Percentiles rank a stretch among this genome's conserved stretches.
phyloP scores from a whole-genome alignment of 1,284 basidiomycete species.

The Sphagnurus paluster region DNA sequence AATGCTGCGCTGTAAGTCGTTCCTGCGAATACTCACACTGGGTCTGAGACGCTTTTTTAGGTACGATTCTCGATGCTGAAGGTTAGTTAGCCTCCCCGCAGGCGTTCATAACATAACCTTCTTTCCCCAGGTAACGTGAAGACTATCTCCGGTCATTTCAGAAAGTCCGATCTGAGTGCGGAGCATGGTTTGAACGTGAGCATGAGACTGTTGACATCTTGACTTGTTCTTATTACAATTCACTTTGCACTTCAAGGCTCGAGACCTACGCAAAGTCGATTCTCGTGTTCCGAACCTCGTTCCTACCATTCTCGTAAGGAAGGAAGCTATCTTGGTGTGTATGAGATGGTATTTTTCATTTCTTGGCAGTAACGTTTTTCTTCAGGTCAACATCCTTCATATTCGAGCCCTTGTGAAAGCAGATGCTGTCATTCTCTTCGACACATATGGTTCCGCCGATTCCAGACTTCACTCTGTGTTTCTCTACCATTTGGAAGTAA shows the following conservation, averaged over 20 bases:
- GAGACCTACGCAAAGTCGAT: constrained; percentile 97
- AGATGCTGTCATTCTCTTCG: constrained; percentile 90
- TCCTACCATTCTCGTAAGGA: constrained; percentile 89
- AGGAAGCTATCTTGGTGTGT: constrained; percentile 83
- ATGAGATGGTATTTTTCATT: constrained; percentile 7
- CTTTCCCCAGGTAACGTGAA: constrained; percentile 72
- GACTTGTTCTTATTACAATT: constrained; percentile 13
- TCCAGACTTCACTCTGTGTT: constrained; percentile 85
- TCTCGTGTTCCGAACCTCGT: constrained; percentile 92
- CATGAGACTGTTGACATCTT: too few relatives aligned
- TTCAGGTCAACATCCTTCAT: constrained; percentile 88
- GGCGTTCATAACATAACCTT: constrained; percentile 28
- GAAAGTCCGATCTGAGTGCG: constrained; percentile 83
- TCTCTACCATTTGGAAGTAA: constrained; percentile 84
- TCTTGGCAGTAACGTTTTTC: constrained; percentile 11
- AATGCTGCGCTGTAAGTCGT: constrained; percentile 75
- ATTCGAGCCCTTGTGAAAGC: constrained; percentile 94
- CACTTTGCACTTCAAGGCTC: constrained; percentile 57
- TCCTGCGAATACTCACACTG: constrained; percentile 3
- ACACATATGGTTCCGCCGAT: constrained; percentile 85
- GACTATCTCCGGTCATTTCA: constrained; percentile 89
- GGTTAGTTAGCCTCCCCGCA: constrained; percentile 40
- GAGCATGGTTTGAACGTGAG: constrained; percentile 89
- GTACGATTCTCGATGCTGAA: constrained; percentile 83
- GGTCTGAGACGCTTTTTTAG: constrained; percentile 37